Evolutionary conservation across 2,329 filamentous ascomycete genomes (phyloP), one percentile per base, ranked within the genome.

Genomic region (Cordyceps javanica): DNA sequence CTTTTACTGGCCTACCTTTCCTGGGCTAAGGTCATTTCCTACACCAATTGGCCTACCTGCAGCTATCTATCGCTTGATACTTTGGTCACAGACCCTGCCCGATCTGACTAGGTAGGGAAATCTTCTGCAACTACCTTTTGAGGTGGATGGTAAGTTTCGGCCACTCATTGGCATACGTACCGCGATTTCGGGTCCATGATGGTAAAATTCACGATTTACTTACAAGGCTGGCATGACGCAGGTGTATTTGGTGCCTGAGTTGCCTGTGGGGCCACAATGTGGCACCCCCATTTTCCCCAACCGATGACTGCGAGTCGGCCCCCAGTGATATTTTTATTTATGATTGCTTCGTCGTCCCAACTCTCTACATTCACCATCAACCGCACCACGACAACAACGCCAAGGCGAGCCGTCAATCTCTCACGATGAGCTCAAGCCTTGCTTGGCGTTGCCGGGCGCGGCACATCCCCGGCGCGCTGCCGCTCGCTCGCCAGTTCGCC

Each of bases 391-490:
- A n/a, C 9, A 34, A 28, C 14, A 1, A 23, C 42, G 6, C 9
- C 54, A 23, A 32, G 38, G 26, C 26, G 36, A 51, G 54, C 54
- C 21, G 16, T 16, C 36, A n/a, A 13, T 50, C 21, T 30, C n/a
- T 26, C 6, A n/a, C 45, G 57, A 73, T 73, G 71, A 72, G 64
- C 62, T 65, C 59, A 58, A 68, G 60, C 61, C 64, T 65, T 53
- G 62, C 69, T 59, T 70, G 68, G 70, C 66, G 65, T 55, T 64
- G 65, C 62, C 68, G 64, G 61, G 63, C 63, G 34, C n/a, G n/a
- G n/a, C 50, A 62, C 48, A 55, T 48, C 52, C 63, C 62, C 23
- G 60, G 62, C 42, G 57, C 60, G 49, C 63, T 62, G 44, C 54
- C 60, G 34, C 28, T 60, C 16, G 46, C 46, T 34, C 50, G 61